A percentile compares a stretch with the other conserved stretches of the same genome.
These are phyloP conservation scores for Phyllosticta capitalensis DNA, from an alignment of 2,329 filamentous ascomycete species.

Conservation along the genomic window DNA sequence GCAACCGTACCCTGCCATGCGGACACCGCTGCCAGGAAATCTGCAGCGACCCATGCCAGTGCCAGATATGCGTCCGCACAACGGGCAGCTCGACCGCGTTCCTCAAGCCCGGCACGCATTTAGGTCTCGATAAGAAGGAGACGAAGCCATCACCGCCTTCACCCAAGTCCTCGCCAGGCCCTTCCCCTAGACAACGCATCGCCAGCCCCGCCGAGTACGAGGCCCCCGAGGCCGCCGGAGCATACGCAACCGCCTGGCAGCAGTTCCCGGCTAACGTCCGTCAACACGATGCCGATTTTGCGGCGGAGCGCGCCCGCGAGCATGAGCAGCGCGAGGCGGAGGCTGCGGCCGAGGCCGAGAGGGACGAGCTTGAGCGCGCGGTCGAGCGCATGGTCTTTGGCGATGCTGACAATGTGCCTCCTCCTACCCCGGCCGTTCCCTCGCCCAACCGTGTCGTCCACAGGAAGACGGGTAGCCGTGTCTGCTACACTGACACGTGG, in stretches of 20 bases:
- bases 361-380: neutral
- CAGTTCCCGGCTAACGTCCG: neutral
- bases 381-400: neutral
- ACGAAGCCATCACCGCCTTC: too few species aligned
- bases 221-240: neutral
- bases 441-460: too few species aligned
- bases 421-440: too few species aligned
- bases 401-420: neutral
- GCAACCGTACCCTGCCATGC: neutral
- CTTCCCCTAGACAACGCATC: neutral
- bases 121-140: neutral
- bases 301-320: neutral
- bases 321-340: neutral
- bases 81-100: neutral
- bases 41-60: slow-evolving; percentile 5
- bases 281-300: neutral
- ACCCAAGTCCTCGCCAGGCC: neutral
- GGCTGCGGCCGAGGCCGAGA: too few species aligned
- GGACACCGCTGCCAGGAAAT: neutral
- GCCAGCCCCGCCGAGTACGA: neutral
- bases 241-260: neutral
- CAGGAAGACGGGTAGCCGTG: too few species aligned
- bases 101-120: neutral
- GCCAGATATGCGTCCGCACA: neutral
- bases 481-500: too few species aligned